phyloP scores from a whole-genome alignment of 2,329 filamentous ascomycete genomes.

The Ophiosphaerella korrae region DNA sequence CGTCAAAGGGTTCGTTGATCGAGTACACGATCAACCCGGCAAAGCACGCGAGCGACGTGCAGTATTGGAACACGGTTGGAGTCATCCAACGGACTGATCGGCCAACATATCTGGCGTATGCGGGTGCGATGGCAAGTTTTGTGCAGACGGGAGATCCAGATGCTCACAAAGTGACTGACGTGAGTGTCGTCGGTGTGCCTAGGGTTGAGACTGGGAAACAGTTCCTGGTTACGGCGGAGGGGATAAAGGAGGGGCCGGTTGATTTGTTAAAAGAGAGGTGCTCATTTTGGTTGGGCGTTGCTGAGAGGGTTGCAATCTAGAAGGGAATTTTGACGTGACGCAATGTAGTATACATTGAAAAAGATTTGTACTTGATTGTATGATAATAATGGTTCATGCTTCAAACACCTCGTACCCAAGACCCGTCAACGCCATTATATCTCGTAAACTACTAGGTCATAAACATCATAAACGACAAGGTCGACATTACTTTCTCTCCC shows the following conservation, averaged over 20 bases:
- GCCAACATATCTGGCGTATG: conserved; percentile 61
- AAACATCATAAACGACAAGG: neutral
- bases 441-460: conserved; percentile 14
- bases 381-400: neutral
- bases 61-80: conserved; percentile 64
- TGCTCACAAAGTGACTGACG: conserved; percentile 58
- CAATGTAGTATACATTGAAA: neutral
- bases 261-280: conserved; percentile 55
- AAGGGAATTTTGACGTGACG: neutral
- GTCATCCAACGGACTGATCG: conserved; percentile 58
- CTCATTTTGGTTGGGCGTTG: conserved; percentile 59
- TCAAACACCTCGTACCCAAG: neutral
- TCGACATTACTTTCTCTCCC: conserved; percentile 33
- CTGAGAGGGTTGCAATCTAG: conserved; percentile 52
- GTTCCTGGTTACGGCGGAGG: conserved; percentile 57
- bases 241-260: conserved; percentile 51
- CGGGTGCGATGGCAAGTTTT: conserved; percentile 65
- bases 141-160: conserved; percentile 66
- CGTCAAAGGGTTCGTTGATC: conserved; percentile 57
- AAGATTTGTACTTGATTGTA: neutral
- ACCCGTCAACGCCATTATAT: conserved; percentile 17
- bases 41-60: conserved; percentile 60
- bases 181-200: conserved; percentile 53
- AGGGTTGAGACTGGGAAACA: conserved; percentile 50
- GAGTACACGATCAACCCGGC: conserved; percentile 66